Evolutionary conservation across 805 yeast genomes (phyloP).

Genomic region (Monosporozyma unispora): DNA sequence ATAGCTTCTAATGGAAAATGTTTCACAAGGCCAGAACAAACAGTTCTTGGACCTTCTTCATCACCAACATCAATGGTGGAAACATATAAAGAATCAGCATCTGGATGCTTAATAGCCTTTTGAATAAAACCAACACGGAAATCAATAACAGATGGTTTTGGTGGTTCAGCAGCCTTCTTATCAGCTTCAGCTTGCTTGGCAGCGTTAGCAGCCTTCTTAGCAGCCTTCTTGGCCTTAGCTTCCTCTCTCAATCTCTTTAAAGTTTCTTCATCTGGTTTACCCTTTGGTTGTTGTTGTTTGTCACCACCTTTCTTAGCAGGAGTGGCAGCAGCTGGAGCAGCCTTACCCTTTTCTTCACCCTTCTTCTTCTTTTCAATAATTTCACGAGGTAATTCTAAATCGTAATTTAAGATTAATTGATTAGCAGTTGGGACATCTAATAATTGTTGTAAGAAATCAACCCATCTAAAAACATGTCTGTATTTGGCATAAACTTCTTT

Average conservation of each 20-base stretch:
- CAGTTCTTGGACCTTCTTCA: slow-evolving; percentile 94
- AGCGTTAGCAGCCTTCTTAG: slow-evolving; percentile 48
- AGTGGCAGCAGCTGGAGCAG: slow-evolving; percentile 5
- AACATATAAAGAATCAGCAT: slow-evolving; percentile 92
- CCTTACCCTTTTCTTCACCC: slow-evolving; percentile 20
- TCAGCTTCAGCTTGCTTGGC: slow-evolving; percentile 36
- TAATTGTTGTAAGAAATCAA: slow-evolving; percentile 72
- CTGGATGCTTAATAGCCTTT: slow-evolving; percentile 94
- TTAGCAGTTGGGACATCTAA: slow-evolving; percentile 44
- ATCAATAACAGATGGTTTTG: slow-evolving; percentile 79
- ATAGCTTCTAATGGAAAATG: slow-evolving; percentile 83
- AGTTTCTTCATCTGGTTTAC: slow-evolving; percentile 42
- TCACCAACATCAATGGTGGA: slow-evolving; percentile 97
- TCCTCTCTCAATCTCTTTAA: slow-evolving; percentile 40
- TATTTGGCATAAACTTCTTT: slow-evolving; percentile 46
- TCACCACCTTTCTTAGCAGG: slow-evolving; percentile 14
- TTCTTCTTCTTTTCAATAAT: slow-evolving; percentile 49
- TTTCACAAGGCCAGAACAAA: slow-evolving; percentile 92
- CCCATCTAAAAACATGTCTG: slow-evolving; percentile 92
- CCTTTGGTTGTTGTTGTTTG: slow-evolving; percentile 30
- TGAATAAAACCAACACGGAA: slow-evolving; percentile 94
- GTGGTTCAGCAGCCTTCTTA: slow-evolving; percentile 42
- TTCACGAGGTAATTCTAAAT: slow-evolving; percentile 66
- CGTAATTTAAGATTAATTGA: slow-evolving; percentile 52
- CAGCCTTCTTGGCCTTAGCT: slow-evolving; percentile 52